Evolutionary conservation across 306 rosid genomes (phyloP), one percentile per base, ranked within the genome.

Genomic region (Luffa acutangula): DNA sequence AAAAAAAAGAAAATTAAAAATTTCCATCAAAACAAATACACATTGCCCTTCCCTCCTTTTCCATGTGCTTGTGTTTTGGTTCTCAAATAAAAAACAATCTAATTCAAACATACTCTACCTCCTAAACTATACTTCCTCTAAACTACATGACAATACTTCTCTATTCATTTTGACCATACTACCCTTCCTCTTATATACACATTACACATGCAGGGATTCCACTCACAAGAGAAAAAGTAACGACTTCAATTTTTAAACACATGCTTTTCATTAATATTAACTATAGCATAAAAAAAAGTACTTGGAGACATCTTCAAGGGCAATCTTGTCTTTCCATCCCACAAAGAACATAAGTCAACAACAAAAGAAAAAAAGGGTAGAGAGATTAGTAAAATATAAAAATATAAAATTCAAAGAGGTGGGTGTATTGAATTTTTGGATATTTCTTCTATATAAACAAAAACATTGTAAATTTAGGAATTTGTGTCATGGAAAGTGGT

Each of bases 31-130:
- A 73, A 21, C 1, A 71, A 45, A 6, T 15, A 70, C 14, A 71
- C 20, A 71, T 42, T 71, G 77, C 58, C 53, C 77, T 71, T 71
- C 49, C 78, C 52, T 54, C 78, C 72, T 76, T 70, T 81, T 85
- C 89, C 97, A 92, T 90, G 93, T 92, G 97, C 88, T 86, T 41
- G 49, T 89, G 93, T 92, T 91, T 83, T 82, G 31, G 85, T 89
- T 90, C 79, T 92, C 62, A 49, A 87, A 86, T 85, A 87, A 89
- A 78, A 75, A 89, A 81, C 83, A 91, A 91, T 89, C 91, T 81
- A 84, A 86, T 86, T 88, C 87, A 86, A 81, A 81, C 62, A 12
- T 59, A 70, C 81, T 13, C 63, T 39, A 10, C 45, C 39, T 31
- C 84, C 62, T n/a, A 37, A 58, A 36, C 11, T 21, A 73, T 73